Evolutionary conservation across 345 rosid genomes (phyloP).

Genomic region (Lumnitzera littorea): DNA sequence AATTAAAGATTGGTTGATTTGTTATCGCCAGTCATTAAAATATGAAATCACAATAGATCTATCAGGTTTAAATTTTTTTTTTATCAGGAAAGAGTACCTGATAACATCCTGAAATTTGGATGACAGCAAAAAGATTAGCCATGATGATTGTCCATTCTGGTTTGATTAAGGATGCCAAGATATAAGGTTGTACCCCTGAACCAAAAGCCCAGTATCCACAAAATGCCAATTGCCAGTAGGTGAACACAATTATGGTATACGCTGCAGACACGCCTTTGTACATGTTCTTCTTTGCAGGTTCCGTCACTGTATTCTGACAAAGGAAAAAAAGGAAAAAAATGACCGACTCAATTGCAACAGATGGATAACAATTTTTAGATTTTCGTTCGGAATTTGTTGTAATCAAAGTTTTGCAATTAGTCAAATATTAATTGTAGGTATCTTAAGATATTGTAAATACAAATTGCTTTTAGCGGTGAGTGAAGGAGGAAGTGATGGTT

Average conservation of each 20-base stretch:
- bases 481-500: no score
- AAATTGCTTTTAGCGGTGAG: no score
- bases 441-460: no score
- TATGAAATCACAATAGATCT: no score
- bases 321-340: not conserved
- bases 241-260: constrained; percentile 24
- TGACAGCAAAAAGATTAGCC: constrained; percentile 41
- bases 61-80: not conserved
- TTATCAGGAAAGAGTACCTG: constrained; percentile 19
- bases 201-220: constrained; percentile 52
- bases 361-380: not conserved
- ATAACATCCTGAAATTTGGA: constrained; percentile 52
- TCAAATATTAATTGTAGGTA: no score
- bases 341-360: not conserved
- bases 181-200: constrained; percentile 39
- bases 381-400: no score
- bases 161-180: constrained; percentile 32
- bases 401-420: no score
- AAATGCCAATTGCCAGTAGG: constrained; percentile 46
- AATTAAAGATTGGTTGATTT: not conserved
- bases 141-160: constrained; percentile 47
- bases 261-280: constrained; percentile 50
- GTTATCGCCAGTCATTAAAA: no score
- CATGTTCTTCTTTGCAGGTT: constrained; percentile 38
- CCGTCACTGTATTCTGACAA: constrained; percentile 30